Evolutionary conservation across 495 filamentous ascomycete genomes (phyloP), one percentile per base, ranked within the genome.

Genomic region (Aspergillus homomorphus): DNA sequence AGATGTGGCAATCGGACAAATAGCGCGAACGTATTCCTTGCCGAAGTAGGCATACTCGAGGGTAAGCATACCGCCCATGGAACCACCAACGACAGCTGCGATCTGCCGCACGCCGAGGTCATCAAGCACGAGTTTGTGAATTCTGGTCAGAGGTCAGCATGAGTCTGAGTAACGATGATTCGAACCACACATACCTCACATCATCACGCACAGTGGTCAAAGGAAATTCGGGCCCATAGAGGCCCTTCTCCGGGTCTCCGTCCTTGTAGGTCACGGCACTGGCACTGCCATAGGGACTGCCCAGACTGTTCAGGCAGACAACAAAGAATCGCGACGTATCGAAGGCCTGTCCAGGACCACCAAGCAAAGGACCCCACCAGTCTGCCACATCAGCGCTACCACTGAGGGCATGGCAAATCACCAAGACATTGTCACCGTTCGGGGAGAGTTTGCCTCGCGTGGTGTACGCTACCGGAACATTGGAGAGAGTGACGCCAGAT

Each of bases 21-120:
- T 90, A 44, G 85, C 83, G 33, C 89, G 87, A 26, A 98, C 92
- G 65, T 97, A 97, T 63, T 96, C 89, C 69, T 89, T 89, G 57
- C 94, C 94, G 66, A 96, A 91, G 74, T 95, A 98, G 48, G 94
- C 89, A 80, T 95, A 98, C 72, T 98, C 94, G 19, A 98, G 80
- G 0, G 93, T 91, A 48, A 97, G 84, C 94, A 97, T 97, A 61
- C 94, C 94, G 52, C 94, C 94, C 85, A 98, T 96, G 14, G 94
- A 98, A n/a, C 94, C 94, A 59, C 94, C 94, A 59, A 98, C 87
- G 16, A 91, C 93, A 1, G 89, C 86, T 5, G 94, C 94, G 55
- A 98, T 82, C 67, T 92, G 88, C 58, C 80, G 83, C 43, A 98
- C 84, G 15, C 94, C 94, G 14, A 98, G 77, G 50, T 95, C 88